phyloP scores from a whole-genome alignment of 2,329 filamentous ascomycete genomes.

The Xylariaceae sp. region DNA sequence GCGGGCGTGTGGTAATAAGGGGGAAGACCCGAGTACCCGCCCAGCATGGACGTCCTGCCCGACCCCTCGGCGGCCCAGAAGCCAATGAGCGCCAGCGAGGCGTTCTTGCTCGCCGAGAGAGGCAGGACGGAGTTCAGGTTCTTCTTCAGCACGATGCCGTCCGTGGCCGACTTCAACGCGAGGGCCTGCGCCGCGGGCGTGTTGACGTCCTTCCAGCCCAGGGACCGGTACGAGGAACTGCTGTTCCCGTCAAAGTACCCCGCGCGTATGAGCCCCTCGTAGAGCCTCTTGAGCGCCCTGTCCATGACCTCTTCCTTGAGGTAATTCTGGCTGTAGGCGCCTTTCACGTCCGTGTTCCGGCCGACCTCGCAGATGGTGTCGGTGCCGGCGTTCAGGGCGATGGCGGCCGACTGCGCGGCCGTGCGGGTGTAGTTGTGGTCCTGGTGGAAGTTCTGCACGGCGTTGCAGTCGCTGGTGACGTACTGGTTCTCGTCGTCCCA shows the following conservation, averaged over 20 bases:
- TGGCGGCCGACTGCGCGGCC: constrained; percentile 31
- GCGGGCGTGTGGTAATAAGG: constrained; percentile 12
- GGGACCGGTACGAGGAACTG: constrained; percentile 20
- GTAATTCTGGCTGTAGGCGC: constrained; percentile 28
- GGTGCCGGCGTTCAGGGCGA: constrained; percentile 32
- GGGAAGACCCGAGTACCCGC: constrained; percentile 11
- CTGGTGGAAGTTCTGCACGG: constrained; percentile 52
- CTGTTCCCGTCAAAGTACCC: constrained; percentile 31
- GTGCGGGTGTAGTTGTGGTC: constrained; percentile 36
- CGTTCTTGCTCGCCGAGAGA: constrained; percentile 13
- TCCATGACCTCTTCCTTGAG: constrained; percentile 27
- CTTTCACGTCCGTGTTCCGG: constrained; percentile 24
- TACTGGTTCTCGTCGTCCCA: constrained; percentile 58
- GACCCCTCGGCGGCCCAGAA: constrained; percentile 25
- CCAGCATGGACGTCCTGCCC: constrained; percentile 23
- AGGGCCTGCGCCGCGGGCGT: constrained; percentile 21
- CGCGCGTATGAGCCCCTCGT: constrained; percentile 31
- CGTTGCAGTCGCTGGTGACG: constrained; percentile 61
- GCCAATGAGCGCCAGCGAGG: constrained; percentile 23
- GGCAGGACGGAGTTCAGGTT: constrained; percentile 25
- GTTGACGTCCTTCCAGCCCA: constrained; percentile 25
- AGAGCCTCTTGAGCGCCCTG: constrained; percentile 27
- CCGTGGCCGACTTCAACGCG: constrained; percentile 22
- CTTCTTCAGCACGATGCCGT: constrained; percentile 27
- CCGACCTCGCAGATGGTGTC: constrained; percentile 31